A percentile compares a stretch with the other conserved stretches of the same genome.
Conservation (phyloP, 2,329 filamentous ascomycete genomes). For the Thelonectria olida region DNA sequence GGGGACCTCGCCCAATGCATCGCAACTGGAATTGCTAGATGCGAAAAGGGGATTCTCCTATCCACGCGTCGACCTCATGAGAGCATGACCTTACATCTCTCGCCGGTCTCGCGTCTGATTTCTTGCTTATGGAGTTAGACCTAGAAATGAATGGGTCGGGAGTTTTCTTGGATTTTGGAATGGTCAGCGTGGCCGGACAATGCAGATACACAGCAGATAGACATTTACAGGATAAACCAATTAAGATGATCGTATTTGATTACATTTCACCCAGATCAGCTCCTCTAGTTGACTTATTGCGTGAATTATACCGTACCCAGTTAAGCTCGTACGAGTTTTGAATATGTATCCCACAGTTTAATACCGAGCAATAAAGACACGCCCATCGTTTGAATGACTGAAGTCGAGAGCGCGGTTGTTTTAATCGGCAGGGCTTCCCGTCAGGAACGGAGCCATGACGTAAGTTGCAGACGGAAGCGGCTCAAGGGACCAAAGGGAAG, state of each 20-base stretch:
- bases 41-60: constrained; percentile 4
- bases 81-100: constrained; percentile 18
- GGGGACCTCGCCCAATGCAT: constrained; percentile 8
- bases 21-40: constrained; percentile 24
- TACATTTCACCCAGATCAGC: neutral
- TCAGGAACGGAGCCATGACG: constrained; percentile 1
- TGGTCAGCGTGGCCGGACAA: neutral
- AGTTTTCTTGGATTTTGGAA: constrained; percentile 12
- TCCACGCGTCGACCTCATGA: constrained; percentile 21
- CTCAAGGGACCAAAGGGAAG: constrained; percentile 4
- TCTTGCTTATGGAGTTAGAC: constrained; percentile 1
- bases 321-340: neutral
- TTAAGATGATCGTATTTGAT: neutral
- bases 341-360: neutral
- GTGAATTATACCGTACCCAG: neutral
- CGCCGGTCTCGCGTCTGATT: constrained; percentile 5
- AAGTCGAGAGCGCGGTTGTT: neutral
- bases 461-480: constrained; percentile 1
- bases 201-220: neutral
- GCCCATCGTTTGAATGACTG: neutral
- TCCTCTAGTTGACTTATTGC: neutral
- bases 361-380: constrained; percentile 7
- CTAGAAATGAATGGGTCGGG: constrained; percentile 9
- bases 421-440: neutral
- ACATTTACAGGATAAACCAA: neutral